These are phyloP conservation scores for Fusarium equiseti DNA, from an alignment of 2,329 filamentous ascomycete species.

Conservation along the genomic window DNA sequence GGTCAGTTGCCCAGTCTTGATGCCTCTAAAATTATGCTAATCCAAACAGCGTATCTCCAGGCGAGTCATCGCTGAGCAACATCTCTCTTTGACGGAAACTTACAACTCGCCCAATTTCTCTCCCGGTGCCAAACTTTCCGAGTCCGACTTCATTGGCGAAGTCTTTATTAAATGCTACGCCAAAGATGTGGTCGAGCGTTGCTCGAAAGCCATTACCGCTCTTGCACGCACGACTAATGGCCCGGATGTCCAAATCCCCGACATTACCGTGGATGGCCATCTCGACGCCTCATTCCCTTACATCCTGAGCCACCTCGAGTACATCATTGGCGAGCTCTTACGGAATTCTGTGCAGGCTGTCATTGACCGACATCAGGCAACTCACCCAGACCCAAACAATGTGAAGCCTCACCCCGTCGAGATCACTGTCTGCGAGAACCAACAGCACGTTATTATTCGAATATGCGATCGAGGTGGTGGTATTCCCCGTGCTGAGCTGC, in stretches of 20 bases:
- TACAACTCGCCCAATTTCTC: conserved; percentile 93
- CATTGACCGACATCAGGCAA: conserved; percentile 75
- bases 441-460: conserved; percentile 94
- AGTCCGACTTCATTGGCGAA: conserved; percentile 91
- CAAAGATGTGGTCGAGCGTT: conserved; percentile 86
- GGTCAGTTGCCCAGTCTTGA: conserved; percentile 62
- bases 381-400: conserved; percentile 46
- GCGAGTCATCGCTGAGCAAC: conserved; percentile 96
- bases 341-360: conserved; percentile 95
- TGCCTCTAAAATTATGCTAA: background rate
- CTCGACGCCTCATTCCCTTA: conserved; percentile 93
- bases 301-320: conserved; percentile 94
- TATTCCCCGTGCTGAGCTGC: conserved; percentile 84
- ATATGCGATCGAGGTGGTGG: conserved; percentile 97
- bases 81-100: conserved; percentile 93
- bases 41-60: conserved; percentile 83
- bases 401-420: conserved; percentile 81
- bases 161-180: conserved; percentile 95
- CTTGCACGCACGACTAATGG: conserved; percentile 83
- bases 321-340: conserved; percentile 94
- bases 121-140: conserved; percentile 77
- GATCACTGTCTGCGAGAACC: conserved; percentile 92
- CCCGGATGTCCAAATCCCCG: conserved; percentile 76
- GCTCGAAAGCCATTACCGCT: conserved; percentile 79
- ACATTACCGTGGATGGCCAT: conserved; percentile 87